These are phyloP conservation scores for Barnettozyma salicaria DNA, from an alignment of 805 yeast genomes.

Conservation along the genomic window DNA sequence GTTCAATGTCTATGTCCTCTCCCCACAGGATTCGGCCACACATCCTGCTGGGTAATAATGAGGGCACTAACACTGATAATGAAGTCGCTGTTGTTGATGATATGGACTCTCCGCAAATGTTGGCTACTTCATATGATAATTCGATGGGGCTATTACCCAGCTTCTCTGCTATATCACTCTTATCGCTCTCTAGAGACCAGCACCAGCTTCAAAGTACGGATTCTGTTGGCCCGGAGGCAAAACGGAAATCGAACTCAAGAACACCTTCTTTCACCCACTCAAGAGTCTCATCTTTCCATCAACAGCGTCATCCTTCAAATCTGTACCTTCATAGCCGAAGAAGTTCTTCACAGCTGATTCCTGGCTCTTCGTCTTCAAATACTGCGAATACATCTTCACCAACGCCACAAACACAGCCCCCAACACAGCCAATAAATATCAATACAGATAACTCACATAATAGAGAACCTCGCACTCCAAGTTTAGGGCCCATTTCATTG, in stretches of 20 bases:
- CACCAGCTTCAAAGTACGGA: too few relatives aligned
- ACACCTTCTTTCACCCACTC: conserved; percentile 13
- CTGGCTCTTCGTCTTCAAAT: too few relatives aligned
- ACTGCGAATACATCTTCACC: conserved; percentile 10
- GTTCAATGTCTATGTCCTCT: background rate
- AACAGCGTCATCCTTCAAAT: conserved; percentile 18
- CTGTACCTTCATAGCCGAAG: background rate
- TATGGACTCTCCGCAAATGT: conserved; percentile 19
- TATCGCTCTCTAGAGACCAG: conserved; percentile 20
- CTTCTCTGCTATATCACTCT: conserved; percentile 22
- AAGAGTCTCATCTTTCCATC: conserved; percentile 19
- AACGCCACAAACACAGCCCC: conserved; percentile 6
- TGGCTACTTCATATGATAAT: conserved; percentile 22
- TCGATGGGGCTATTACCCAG: conserved; percentile 16
- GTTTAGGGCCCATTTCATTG: conserved; percentile 21
- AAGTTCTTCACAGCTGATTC: conserved; percentile 8
- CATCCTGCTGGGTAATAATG: too few relatives aligned
- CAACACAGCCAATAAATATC: conserved; percentile 15
- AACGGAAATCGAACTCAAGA: conserved; percentile 5
- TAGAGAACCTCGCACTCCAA: conserved; percentile 19
- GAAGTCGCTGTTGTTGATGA: conserved; percentile 22
- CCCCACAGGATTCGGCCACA: too few relatives aligned
- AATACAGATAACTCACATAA: conserved; percentile 2
- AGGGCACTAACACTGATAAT: background rate
- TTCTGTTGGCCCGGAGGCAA: too few relatives aligned